phyloP scores from a whole-genome alignment of 78 protist species.

The Speleostelium caveatum region DNA sequence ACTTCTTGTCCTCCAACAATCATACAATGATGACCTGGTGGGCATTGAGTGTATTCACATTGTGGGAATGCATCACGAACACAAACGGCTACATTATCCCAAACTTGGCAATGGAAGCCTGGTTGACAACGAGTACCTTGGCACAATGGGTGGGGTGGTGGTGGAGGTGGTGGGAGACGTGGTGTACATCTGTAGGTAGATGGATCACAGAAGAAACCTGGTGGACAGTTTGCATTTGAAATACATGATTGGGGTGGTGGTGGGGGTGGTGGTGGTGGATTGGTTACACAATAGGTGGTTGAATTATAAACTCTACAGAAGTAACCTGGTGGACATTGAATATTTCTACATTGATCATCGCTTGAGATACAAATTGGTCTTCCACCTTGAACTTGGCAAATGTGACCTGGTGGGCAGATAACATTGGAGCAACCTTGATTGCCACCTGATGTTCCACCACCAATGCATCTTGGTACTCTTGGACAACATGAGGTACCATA shows the following conservation, averaged over 20 bases:
- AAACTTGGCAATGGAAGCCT: not conserved
- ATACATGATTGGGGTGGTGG: not conserved
- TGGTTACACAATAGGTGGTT: not conserved
- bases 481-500: slow-evolving; percentile 64
- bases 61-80: slow-evolving; percentile 6
- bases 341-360: not conserved
- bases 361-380: not conserved
- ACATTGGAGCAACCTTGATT: not conserved
- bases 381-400: slow-evolving; percentile 13
- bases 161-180: slow-evolving; percentile 1
- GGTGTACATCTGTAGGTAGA: not conserved
- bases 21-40: not conserved
- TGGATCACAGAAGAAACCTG: not conserved
- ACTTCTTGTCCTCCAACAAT: not conserved
- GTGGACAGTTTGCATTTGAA: not conserved
- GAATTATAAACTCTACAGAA: not conserved
- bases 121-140: not conserved
- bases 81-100: not conserved
- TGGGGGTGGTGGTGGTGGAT: slow-evolving; percentile 9
- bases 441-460: not conserved
- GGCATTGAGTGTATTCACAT: slow-evolving; percentile 6
- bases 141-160: not conserved
- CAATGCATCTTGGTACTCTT: slow-evolving; percentile 12
- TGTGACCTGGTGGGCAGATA: slow-evolving; percentile 12
- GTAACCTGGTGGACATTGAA: slow-evolving; percentile 12